phyloP scores from a whole-genome alignment of 148 eudicot species.

The Selenicereus undatus region DNA sequence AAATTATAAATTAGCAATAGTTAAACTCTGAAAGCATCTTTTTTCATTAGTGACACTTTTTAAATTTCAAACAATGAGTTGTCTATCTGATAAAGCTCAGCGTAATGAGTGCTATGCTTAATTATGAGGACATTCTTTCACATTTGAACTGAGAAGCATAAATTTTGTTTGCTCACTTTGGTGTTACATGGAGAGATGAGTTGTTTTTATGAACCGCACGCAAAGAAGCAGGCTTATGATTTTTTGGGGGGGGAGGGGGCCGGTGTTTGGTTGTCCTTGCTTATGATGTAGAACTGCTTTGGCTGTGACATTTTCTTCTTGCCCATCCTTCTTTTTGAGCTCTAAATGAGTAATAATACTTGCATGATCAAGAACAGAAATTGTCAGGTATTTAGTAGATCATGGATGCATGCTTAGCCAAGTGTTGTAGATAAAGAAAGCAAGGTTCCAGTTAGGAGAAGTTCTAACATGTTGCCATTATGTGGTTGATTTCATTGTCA shows the following conservation, averaged over 20 bases:
- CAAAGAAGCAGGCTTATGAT: too few relatives aligned
- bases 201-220: too few relatives aligned
- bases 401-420: background rate
- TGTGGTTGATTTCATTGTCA: background rate
- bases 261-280: too few relatives aligned
- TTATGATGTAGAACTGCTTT: background rate
- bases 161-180: too few relatives aligned
- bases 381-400: background rate
- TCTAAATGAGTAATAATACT: background rate
- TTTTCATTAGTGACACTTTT: background rate
- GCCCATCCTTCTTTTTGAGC: background rate
- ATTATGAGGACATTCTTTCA: constrained; percentile 6
- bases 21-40: background rate
- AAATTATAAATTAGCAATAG: background rate
- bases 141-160: background rate
- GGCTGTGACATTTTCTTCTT: background rate
- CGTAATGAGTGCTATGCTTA: background rate
- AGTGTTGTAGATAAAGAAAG: background rate
- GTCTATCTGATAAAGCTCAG: background rate
- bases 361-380: background rate
- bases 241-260: too few relatives aligned
- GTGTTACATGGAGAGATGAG: too few relatives aligned
- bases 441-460: background rate
- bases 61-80: constrained; percentile 14
- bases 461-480: background rate